Conservation (phyloP, 371 early-diverging fungal species). For the Chytridium lagenaria region DNA sequence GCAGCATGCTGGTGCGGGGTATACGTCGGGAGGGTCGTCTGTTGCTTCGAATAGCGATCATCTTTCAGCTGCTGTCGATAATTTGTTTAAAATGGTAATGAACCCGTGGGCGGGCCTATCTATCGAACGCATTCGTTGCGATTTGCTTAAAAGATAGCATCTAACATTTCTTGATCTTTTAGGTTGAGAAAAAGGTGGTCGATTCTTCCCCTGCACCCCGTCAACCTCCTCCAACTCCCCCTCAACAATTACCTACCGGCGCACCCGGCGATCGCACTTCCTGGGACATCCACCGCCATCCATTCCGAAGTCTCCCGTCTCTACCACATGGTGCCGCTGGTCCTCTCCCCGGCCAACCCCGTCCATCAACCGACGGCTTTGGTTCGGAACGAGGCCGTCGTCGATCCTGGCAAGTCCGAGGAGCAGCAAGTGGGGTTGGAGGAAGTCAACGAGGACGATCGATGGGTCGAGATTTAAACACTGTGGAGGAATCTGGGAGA, state of each 20-base stretch:
- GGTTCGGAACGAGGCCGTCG: slow-evolving; percentile 5
- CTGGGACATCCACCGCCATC: slow-evolving; percentile 40
- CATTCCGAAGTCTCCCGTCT: slow-evolving; percentile 42
- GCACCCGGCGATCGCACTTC: background rate
- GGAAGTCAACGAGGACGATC: background rate
- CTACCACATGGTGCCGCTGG: slow-evolving; percentile 21
- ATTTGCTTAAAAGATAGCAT: no score
- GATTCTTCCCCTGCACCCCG: background rate
- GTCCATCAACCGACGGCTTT: background rate
- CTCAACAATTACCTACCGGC: background rate
- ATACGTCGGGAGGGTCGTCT: background rate
- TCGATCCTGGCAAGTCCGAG: background rate
- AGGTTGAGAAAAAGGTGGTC: slow-evolving; percentile 24
- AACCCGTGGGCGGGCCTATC: no score
- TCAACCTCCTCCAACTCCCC: slow-evolving; percentile 1
- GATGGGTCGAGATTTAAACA: background rate
- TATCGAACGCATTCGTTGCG: no score
- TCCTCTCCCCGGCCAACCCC: slow-evolving; percentile 9
- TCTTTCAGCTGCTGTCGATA: slow-evolving; percentile 20
- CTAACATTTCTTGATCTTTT: no score
- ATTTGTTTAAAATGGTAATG: slow-evolving; percentile 14
- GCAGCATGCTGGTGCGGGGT: background rate
- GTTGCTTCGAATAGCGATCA: slow-evolving; percentile 1
- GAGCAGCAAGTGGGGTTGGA: no score
- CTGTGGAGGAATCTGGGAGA: background rate